phyloP scores from a whole-genome alignment of 768 basidiomycete genomes.

The Coprinopsis cinerea region DNA sequence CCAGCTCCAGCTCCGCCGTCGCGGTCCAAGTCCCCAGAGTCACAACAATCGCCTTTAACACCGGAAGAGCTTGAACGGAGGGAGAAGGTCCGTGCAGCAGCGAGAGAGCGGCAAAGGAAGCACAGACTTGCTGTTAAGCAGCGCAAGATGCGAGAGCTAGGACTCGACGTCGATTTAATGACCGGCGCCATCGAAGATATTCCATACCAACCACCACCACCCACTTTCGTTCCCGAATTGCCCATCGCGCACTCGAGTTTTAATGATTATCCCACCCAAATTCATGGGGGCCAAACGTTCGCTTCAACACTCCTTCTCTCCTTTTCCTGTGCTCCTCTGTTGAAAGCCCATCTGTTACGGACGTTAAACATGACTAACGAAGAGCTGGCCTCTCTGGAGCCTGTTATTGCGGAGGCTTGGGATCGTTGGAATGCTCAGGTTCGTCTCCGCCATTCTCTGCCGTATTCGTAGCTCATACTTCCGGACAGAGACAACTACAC shows the following conservation, averaged over 20 bases:
- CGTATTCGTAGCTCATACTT: neutral
- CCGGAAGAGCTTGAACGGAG: constrained; percentile 63
- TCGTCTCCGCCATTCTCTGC: constrained; percentile 17
- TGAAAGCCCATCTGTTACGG: constrained; percentile 72
- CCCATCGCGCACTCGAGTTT: constrained; percentile 33
- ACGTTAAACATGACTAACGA: constrained; percentile 72
- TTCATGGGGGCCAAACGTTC: constrained; percentile 68
- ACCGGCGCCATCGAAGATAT: constrained; percentile 44
- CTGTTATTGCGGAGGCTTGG: constrained; percentile 78
- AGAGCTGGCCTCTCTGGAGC: constrained; percentile 72
- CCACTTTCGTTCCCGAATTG: constrained; percentile 29
- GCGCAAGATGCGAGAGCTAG: constrained; percentile 77
- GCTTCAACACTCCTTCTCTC: constrained; percentile 73
- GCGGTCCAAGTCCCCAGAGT: neutral
- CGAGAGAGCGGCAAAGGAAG: constrained; percentile 77
- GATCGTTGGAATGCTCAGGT: constrained; percentile 85
- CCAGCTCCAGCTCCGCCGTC: neutral
- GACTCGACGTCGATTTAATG: constrained; percentile 71
- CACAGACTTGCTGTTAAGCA: constrained; percentile 76
- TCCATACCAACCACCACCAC: constrained; percentile 52
- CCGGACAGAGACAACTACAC: neutral
- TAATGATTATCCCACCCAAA: constrained; percentile 56
- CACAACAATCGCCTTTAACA: constrained; percentile 30
- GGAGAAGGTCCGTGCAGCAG: constrained; percentile 69
- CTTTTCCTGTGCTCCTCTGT: constrained; percentile 65